phyloP scores from a whole-genome alignment of 2,329 filamentous ascomycete genomes.

The Trichoderma aggressivum region DNA sequence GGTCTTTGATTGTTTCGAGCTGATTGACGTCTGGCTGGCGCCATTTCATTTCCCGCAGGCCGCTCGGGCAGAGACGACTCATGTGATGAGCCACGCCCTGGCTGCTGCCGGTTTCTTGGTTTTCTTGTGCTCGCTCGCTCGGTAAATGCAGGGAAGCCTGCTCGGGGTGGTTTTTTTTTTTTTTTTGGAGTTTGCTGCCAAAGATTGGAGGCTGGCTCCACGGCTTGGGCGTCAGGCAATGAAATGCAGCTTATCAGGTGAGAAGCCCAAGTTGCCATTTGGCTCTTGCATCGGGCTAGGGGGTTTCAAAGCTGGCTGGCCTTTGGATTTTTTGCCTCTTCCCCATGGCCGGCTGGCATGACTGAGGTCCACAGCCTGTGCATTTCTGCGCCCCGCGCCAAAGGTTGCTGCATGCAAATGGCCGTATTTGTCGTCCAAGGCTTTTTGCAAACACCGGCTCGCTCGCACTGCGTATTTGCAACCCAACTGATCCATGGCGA shows the following conservation, averaged over 20 bases:
- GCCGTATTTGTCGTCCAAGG: conserved; percentile 10
- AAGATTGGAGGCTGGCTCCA: conserved; percentile 4
- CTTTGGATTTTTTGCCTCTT: neutral
- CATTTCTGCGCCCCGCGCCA: conserved; percentile 13
- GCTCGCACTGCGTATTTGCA: conserved; percentile 14
- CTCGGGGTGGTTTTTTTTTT: neutral
- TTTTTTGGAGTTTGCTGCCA: neutral
- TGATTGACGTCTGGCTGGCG: conserved; percentile 13
- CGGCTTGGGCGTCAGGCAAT: conserved; percentile 11
- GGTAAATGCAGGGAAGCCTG: neutral
- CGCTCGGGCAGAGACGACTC: conserved; percentile 5
- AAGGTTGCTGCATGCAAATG: conserved; percentile 6
- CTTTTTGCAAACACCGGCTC: neutral
- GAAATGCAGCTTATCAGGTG: conserved; percentile 14
- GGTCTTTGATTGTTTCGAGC: conserved; percentile 13
- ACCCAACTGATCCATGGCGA: conserved; percentile 1
- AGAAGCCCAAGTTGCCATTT: conserved; percentile 10
- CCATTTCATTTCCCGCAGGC: conserved; percentile 11
- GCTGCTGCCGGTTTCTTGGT: neutral
- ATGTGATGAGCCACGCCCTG: conserved; percentile 5
- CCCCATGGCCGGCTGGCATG: neutral
- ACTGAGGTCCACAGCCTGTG: conserved; percentile 2
- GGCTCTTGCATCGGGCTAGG: conserved; percentile 2
- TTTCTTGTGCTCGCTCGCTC: neutral
- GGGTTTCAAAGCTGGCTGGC: neutral